Percentiles rank a stretch among this genome's conserved stretches.
phyloP scores from a whole-genome alignment of 495 filamentous ascomycete species.

The Aspergillus olivimuriae region DNA sequence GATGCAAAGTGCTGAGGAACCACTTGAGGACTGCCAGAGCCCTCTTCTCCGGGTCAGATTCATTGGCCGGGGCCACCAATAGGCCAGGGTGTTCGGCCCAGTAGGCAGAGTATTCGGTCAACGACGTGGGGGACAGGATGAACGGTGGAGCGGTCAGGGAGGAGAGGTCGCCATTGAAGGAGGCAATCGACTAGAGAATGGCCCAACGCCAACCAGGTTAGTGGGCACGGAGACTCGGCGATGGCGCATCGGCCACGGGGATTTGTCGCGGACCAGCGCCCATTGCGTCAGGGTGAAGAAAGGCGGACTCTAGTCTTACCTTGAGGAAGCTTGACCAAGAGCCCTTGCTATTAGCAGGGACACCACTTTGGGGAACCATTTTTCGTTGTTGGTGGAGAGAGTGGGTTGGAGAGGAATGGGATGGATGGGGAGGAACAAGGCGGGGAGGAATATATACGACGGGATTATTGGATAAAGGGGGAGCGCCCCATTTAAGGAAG shows the following conservation, averaged over 20 bases:
- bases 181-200: slow-evolving; percentile 70
- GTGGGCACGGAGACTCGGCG: too few species aligned
- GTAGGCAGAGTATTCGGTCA: slow-evolving; percentile 93
- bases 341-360: slow-evolving; percentile 40
- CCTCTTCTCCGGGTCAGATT: slow-evolving; percentile 75
- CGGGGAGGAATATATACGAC: not conserved
- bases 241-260: too few species aligned
- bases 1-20: slow-evolving; percentile 94
- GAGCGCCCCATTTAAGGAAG: not conserved
- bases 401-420: too few species aligned
- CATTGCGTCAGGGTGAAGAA: not conserved
- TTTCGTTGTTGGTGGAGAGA: too few species aligned
- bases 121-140: slow-evolving; percentile 84
- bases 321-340: slow-evolving; percentile 52
- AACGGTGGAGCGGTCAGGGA: slow-evolving; percentile 93
- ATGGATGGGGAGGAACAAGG: not conserved
- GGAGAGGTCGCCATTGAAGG: slow-evolving; percentile 93
- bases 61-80: slow-evolving; percentile 79
- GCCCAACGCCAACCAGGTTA: not conserved
- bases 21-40: slow-evolving; percentile 87
- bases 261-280: too few species aligned
- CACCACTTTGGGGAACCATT: slow-evolving; percentile 30
- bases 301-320: slow-evolving; percentile 19
- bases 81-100: slow-evolving; percentile 91
- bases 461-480: not conserved